Evolutionary conservation across 345 rosid genomes (phyloP), one percentile per base, ranked within the genome.

Genomic region (Populus pruinosa): DNA sequence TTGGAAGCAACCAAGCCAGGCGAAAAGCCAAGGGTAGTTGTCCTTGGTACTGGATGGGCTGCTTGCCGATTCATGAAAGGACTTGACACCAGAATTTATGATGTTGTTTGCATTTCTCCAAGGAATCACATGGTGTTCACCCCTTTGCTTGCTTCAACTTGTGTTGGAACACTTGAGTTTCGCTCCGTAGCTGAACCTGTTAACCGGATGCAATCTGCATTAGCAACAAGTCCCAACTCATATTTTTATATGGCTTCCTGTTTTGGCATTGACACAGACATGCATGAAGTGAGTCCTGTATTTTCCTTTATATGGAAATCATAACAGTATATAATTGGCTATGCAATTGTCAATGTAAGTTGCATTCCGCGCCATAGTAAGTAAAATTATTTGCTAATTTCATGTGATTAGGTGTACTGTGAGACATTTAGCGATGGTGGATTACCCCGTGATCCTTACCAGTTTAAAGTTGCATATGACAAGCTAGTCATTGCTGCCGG

Each of bases 161-260:
- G 91, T 78, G 91, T 90, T 56, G 90, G 93, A 43, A 96, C 99
- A 23, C 90, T 93, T 33, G 99, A 93, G 79, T 96, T 96, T 74
- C 89, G 98, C 64, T 92, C 97, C 1, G 96, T 93, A 23, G 94
- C 92, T 20, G 99, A 96, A 70, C 97, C 98, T 29, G 91, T 96
- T 62, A 86, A 85, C 67, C 88, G 84, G 82, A 94, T 96, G 62
- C 99, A 96, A 78, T 81, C 95, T 50, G 88, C 98, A 21, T 84
- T 96, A 82, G 86, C 97, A 8, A 50, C 90, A 50, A 86, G 83
- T 68, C 95, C 98, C 8, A 86, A 87, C 82, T 96, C 99, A 1
- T 90, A 93, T 85, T 93, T 93, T 80, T 96, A 87, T 69, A 78
- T 93, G 36, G 98, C 99, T 81, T 87, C 91, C 77, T 93, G 99